These are phyloP conservation scores for Graphium sp. DNA, from an alignment of 2,329 filamentous ascomycete species.

Conservation along the genomic window DNA sequence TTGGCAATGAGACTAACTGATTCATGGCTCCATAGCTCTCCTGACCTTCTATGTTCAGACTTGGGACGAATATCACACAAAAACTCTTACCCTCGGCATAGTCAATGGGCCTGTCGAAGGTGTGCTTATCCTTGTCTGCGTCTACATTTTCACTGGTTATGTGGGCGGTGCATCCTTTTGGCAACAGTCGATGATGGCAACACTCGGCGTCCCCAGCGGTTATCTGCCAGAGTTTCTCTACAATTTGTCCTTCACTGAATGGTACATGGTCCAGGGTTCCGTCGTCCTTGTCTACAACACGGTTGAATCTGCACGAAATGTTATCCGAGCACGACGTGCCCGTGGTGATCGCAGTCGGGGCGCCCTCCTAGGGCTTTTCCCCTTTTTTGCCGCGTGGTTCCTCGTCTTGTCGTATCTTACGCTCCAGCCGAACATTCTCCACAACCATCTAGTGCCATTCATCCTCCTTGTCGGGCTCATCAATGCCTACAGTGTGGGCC, in stretches of 20 bases:
- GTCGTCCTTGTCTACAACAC: constrained; percentile 77
- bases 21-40: constrained; percentile 36
- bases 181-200: constrained; percentile 65
- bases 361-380: constrained; percentile 67
- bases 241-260: constrained; percentile 72
- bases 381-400: constrained; percentile 64
- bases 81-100: constrained; percentile 80
- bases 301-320: constrained; percentile 61
- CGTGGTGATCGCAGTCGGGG: constrained; percentile 56
- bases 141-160: constrained; percentile 72
- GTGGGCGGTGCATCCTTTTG: constrained; percentile 86
- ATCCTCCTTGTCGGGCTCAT: constrained; percentile 74
- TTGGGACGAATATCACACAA: constrained; percentile 98
- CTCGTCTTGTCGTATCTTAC: constrained; percentile 65
- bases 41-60: constrained; percentile 98
- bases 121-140: constrained; percentile 63
- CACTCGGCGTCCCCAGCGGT: constrained; percentile 44
- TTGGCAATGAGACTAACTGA: constrained; percentile 5
- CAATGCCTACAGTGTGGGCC: constrained; percentile 88
- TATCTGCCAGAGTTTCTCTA: constrained; percentile 59
- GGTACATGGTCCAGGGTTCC: constrained; percentile 78
- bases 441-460: constrained; percentile 77
- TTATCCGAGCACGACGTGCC: constrained; percentile 62
- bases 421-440: constrained; percentile 70
- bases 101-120: constrained; percentile 93